These are phyloP conservation scores for Cyberlindnera xylosilytica DNA, from an alignment of 805 yeast species.

Conservation along the genomic window DNA sequence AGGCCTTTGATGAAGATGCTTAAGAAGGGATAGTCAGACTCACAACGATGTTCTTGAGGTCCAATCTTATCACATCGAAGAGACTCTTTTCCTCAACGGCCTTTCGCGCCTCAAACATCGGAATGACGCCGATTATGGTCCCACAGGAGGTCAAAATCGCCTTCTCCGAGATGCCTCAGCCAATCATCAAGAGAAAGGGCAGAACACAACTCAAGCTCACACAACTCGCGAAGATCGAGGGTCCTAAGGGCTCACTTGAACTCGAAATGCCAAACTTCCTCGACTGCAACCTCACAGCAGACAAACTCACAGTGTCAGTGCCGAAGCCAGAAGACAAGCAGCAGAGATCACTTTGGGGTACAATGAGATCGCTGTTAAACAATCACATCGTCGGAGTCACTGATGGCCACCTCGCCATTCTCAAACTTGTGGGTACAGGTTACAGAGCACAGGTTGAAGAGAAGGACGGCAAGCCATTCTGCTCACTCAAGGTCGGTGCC, in stretches of 20 bases:
- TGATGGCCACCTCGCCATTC: slow-evolving; percentile 86
- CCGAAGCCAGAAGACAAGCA: slow-evolving; percentile 50
- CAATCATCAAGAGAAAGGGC: slow-evolving; percentile 66
- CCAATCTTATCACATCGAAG: slow-evolving; percentile 8
- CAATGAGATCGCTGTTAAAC: slow-evolving; percentile 72
- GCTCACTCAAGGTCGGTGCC: slow-evolving; percentile 83
- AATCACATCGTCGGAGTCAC: slow-evolving; percentile 84
- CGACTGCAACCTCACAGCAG: slow-evolving; percentile 36
- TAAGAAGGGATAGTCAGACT: too few species aligned
- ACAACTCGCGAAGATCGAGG: slow-evolving; percentile 56
- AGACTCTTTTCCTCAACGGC: slow-evolving; percentile 35
- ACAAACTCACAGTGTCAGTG: slow-evolving; percentile 53
- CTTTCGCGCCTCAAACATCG: slow-evolving; percentile 59
- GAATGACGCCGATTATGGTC: slow-evolving; percentile 70
- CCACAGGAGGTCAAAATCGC: slow-evolving; percentile 56
- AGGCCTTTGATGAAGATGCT: too few species aligned
- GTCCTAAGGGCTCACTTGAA: slow-evolving; percentile 72
- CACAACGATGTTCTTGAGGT: slow-evolving; percentile 10
- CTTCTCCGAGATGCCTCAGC: slow-evolving; percentile 47
- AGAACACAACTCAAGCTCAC: slow-evolving; percentile 54
- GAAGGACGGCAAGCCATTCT: slow-evolving; percentile 44
- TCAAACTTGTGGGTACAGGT: slow-evolving; percentile 95
- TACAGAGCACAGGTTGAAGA: slow-evolving; percentile 82
- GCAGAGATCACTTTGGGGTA: slow-evolving; percentile 95
- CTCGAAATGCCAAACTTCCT: slow-evolving; percentile 75